phyloP scores from a whole-genome alignment of 805 yeast genomes.

The Ogataea zsoltii region DNA sequence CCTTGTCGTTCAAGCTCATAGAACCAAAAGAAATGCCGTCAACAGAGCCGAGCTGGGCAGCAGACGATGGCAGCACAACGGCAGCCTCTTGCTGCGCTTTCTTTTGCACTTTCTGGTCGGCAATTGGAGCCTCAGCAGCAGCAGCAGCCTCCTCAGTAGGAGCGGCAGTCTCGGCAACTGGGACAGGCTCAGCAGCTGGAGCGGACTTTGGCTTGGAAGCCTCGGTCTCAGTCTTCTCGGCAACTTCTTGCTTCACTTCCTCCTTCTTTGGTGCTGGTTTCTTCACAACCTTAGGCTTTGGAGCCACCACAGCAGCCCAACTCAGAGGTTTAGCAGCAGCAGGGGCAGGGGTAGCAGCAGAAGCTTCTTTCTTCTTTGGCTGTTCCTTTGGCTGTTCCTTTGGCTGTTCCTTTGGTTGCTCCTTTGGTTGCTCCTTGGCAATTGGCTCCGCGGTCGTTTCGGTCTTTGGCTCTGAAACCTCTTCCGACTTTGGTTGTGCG shows the following conservation, averaged over 20 bases:
- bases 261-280: conserved; percentile 19
- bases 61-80: conserved; percentile 48
- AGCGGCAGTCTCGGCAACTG: neutral
- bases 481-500: conserved; percentile 12
- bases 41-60: conserved; percentile 44
- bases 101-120: conserved; percentile 6
- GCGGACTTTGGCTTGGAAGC: conserved; percentile 1
- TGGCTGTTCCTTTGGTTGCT: conserved; percentile 6
- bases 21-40: conserved; percentile 60
- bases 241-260: conserved; percentile 17
- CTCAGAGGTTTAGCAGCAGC: conserved; percentile 20
- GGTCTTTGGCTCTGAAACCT: conserved; percentile 3
- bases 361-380: conserved; percentile 14
- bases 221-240: conserved; percentile 2
- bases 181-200: conserved; percentile 3
- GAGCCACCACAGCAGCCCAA: conserved; percentile 28
- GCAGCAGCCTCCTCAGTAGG: no score
- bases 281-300: conserved; percentile 28
- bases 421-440: conserved; percentile 7
- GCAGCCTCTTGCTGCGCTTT: conserved; percentile 25
- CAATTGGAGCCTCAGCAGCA: no score
- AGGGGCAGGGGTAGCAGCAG: conserved; percentile 21
- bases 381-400: conserved; percentile 6
- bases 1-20: conserved; percentile 48
- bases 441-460: neutral